Evolutionary conservation across 192 early-diverging fungal species (phyloP).

Genomic region (Lobosporangium transversale): DNA sequence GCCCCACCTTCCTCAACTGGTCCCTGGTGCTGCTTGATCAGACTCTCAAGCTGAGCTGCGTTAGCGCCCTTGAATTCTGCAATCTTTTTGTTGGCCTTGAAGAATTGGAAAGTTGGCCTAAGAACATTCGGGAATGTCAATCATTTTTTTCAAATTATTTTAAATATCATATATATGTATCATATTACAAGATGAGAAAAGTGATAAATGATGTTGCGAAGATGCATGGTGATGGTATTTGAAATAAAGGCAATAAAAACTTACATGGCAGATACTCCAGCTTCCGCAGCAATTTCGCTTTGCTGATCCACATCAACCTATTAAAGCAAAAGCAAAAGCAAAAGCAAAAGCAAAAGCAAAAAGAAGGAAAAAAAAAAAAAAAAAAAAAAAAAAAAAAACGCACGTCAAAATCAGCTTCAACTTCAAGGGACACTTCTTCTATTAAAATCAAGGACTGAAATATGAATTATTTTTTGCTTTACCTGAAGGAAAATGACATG

Average conservation of each 20-base stretch:
- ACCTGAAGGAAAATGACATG: constrained; percentile 66
- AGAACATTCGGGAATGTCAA: too few relatives aligned
- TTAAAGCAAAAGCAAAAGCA: background rate
- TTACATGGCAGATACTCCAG: constrained; percentile 61
- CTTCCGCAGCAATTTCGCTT: constrained; percentile 52
- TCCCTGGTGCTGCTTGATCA: constrained; percentile 74
- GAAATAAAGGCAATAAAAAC: too few relatives aligned
- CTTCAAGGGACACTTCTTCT: background rate
- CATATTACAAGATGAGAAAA: too few relatives aligned
- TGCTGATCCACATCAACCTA: constrained; percentile 59
- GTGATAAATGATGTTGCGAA: too few relatives aligned
- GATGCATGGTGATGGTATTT: too few relatives aligned
- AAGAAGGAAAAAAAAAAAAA: too few relatives aligned
- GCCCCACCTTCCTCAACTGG: constrained; percentile 36
- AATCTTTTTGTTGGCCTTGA: constrained; percentile 77
- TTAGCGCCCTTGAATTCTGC: constrained; percentile 86
- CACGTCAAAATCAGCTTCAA: too few relatives aligned
- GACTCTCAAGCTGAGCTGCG: constrained; percentile 69
- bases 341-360: too few relatives aligned
- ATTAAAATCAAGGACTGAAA: background rate
- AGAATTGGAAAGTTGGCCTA: constrained; percentile 93
- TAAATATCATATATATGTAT: too few relatives aligned
- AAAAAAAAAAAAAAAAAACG: too few relatives aligned
- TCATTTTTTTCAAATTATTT: too few relatives aligned
- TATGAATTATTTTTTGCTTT: background rate